phyloP scores from a whole-genome alignment of 2,329 filamentous ascomycete species.

The Setomelanomma holmii region DNA sequence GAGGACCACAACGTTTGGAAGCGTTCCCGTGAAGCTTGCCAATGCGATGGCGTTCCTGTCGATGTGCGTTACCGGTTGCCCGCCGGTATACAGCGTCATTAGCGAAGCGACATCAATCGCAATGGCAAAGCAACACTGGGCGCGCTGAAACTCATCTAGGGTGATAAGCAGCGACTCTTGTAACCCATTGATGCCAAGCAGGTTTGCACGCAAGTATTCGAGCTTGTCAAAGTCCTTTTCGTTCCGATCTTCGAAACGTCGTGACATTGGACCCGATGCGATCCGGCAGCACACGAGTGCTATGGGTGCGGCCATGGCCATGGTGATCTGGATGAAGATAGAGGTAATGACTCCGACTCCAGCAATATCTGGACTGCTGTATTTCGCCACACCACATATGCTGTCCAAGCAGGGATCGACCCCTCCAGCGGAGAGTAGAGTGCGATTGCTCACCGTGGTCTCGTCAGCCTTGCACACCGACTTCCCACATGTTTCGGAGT shows the following conservation, averaged over 20 bases:
- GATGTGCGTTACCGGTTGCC: neutral
- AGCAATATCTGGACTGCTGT: constrained; percentile 3
- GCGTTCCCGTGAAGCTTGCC: neutral
- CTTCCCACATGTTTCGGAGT: neutral
- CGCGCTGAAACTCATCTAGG: constrained; percentile 7
- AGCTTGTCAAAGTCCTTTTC: neutral
- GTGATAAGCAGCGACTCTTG: neutral
- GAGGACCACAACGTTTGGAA: neutral
- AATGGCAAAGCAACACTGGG: constrained; percentile 9
- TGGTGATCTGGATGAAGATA: constrained; percentile 1
- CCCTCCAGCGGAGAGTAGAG: neutral
- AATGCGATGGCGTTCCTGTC: neutral
- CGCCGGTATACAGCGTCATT: neutral
- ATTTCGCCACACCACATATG: neutral
- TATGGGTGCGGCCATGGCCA: neutral
- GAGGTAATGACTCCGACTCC: constrained; percentile 4
- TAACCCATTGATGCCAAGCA: neutral
- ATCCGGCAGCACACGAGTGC: neutral
- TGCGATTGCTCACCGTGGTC: neutral
- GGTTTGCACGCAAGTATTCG: neutral
- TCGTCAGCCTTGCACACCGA: neutral
- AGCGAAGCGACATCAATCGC: constrained; percentile 4
- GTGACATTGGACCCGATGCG: neutral
- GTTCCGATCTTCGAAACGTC: neutral
- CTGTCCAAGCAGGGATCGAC: constrained; percentile 1